Conservation (phyloP, 257 asterid species). For the Apocynum venetum region DNA sequence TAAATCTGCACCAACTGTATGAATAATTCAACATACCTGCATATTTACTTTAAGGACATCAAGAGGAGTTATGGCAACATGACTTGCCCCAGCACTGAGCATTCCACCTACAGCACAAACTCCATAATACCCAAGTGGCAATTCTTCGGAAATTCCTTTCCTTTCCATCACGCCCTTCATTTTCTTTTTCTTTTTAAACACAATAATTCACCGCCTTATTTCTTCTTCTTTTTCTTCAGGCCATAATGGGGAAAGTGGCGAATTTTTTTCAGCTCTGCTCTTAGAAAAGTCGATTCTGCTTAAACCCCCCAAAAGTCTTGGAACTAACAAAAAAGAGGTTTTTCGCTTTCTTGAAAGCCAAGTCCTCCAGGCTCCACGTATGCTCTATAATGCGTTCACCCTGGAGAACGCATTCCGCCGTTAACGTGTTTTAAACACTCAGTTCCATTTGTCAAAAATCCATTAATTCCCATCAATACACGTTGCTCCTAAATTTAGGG, state of each 20-base stretch:
- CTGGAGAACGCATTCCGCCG: no score
- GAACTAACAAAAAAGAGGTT: slow-evolving; percentile 7
- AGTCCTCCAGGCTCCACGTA: neutral
- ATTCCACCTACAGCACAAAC: slow-evolving; percentile 39
- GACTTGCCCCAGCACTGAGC: slow-evolving; percentile 46
- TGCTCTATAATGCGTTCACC: no score
- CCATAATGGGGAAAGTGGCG: slow-evolving; percentile 14
- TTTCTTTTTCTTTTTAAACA: neutral
- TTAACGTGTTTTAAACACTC: no score
- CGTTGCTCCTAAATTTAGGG: no score
- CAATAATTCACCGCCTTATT: neutral
- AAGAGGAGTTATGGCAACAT: slow-evolving; percentile 40
- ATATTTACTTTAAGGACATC: slow-evolving; percentile 50
- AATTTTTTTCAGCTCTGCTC: neutral
- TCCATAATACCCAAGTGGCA: slow-evolving; percentile 36
- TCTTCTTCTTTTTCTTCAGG: slow-evolving; percentile 11
- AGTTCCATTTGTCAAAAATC: no score
- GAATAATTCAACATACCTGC: slow-evolving; percentile 28
- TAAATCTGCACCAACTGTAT: neutral
- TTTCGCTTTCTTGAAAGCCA: neutral
- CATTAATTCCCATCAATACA: no score
- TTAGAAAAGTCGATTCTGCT: slow-evolving; percentile 9
- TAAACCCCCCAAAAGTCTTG: slow-evolving; percentile 21
- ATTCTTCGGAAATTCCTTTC: slow-evolving; percentile 23
- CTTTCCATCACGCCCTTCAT: slow-evolving; percentile 12